Conservation (phyloP, 768 basidiomycete genomes). For the Vararia minispora region DNA sequence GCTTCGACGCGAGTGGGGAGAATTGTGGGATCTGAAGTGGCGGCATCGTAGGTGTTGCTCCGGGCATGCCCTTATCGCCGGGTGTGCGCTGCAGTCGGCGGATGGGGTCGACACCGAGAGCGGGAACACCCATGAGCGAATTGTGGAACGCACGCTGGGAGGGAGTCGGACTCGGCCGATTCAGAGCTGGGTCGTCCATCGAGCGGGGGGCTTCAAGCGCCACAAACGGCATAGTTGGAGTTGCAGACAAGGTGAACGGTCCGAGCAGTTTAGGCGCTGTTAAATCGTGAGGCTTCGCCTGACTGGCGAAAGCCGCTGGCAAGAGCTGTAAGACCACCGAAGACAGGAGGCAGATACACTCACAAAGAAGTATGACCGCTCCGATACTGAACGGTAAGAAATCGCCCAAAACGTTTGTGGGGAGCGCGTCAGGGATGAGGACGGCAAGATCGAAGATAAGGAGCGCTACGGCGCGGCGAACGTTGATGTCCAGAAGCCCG, state of each 20-base stretch:
- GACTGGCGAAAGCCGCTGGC: constrained; percentile 16
- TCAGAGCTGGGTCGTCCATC: no score
- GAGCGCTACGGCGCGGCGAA: constrained; percentile 28
- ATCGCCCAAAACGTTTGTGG: constrained; percentile 26
- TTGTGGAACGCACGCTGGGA: no score
- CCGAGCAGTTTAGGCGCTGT: no score
- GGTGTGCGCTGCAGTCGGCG: no score
- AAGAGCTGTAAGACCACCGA: constrained; percentile 1
- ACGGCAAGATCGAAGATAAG: constrained; percentile 32
- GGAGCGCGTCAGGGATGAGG: constrained; percentile 24
- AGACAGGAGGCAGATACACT: constrained; percentile 11
- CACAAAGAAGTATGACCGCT: constrained; percentile 30
- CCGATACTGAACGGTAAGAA: constrained; percentile 32
- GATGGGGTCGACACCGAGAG: no score
- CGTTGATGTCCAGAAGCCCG: constrained; percentile 20
- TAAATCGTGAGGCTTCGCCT: not conserved
- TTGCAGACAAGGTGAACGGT: no score
- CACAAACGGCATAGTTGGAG: no score
- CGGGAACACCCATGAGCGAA: no score
- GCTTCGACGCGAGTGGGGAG: not conserved
- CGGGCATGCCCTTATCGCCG: no score
- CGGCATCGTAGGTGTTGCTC: no score
- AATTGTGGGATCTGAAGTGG: not conserved
- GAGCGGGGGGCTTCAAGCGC: no score
- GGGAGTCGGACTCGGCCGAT: no score